Percentiles rank a stretch among this genome's conserved stretches.
Conservation (phyloP, 176 grass and related monocot species). For the Paspalum notatum region DNA sequence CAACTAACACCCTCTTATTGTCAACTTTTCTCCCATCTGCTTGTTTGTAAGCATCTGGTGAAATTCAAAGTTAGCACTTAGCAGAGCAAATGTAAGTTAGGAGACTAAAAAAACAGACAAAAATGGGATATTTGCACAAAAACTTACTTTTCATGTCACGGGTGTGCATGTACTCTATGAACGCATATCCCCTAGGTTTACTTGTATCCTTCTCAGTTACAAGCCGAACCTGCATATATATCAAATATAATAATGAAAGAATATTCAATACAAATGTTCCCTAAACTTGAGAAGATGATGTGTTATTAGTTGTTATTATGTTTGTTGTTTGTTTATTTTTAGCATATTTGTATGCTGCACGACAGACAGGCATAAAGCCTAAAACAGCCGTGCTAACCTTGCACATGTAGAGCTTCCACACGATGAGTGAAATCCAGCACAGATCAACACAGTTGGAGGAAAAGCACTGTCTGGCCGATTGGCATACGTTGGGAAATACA, state of each 20-base stretch:
- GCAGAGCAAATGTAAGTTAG: constrained; percentile 8
- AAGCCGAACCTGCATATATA: constrained; percentile 70
- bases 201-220: constrained; percentile 72
- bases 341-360: constrained; percentile 72
- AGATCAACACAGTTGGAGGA: constrained; percentile 68
- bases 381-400: constrained; percentile 99
- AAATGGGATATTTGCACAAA: not conserved
- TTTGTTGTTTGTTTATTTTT: constrained; percentile 43
- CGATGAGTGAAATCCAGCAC: constrained; percentile 72
- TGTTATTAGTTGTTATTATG: constrained; percentile 14
- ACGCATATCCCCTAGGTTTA: constrained; percentile 95
- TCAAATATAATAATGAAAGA: constrained; percentile 37
- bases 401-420: constrained; percentile 68
- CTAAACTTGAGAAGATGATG: constrained; percentile 7
- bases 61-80: constrained; percentile 29
- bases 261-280: constrained; percentile 7
- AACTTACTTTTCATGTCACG: constrained; percentile 91
- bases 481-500: constrained; percentile 48
- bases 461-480: constrained; percentile 61
- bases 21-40: constrained; percentile 89
- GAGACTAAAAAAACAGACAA: constrained; percentile 10
- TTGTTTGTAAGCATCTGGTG: constrained; percentile 86
- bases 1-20: constrained; percentile 72
- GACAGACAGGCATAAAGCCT: constrained; percentile 95
- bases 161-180: constrained; percentile 87